Base-by-base conservation (phyloP, 139 green algal species). In the Auxenochlorella pyrenoidosa region DNA sequence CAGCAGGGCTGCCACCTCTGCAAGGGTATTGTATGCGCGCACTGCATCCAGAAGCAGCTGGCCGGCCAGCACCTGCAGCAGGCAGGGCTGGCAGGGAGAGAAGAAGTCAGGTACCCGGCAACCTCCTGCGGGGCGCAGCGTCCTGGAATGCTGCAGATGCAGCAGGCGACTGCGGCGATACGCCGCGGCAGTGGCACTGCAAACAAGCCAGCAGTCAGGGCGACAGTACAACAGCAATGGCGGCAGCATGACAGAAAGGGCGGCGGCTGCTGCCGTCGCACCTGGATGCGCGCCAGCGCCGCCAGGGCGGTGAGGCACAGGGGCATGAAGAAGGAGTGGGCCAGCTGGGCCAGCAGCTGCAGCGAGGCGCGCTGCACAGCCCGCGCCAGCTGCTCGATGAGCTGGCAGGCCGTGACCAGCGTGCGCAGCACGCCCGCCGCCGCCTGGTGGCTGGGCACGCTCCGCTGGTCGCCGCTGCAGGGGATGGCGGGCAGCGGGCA, bases 311-410 rank as follows among this genome's bases (percentile, higher is more conserved):
- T 91, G 22, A 95, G 85, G 75, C 88, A 91, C 26, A 95, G 89
- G 0, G 94, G 94, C 92, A 96, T 93, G 91, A 97, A 97, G 90
- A 94, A 96, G 3, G 93, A 92, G 66, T 88, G 87, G 2, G 89
- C 90, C 82, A 96, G 88, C 89, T 95, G 93, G 0, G 91, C 92
- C 13, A 83, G 68, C 44, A 95, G 81, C 51, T 95, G 86, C 28
- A 58, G 32, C 28, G 91, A 87, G 6, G 92, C 90, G 5, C 71
- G 10, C 26, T 91, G 85, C 16, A 89, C 28, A 0, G 75, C 68
- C 24, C 71, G 72, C 40, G 90, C 30, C 32, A 88, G 75, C 36
- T 65, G 60, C 63, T 90, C 81, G 16, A 92, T 75, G 30, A 93
- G 59, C 41, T 71, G 65, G 34, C 82, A 87, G 44, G 71, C 92